phyloP scores from a whole-genome alignment of 1,139 yeast genomes.

The Hanseniaspora uvarum region DNA sequence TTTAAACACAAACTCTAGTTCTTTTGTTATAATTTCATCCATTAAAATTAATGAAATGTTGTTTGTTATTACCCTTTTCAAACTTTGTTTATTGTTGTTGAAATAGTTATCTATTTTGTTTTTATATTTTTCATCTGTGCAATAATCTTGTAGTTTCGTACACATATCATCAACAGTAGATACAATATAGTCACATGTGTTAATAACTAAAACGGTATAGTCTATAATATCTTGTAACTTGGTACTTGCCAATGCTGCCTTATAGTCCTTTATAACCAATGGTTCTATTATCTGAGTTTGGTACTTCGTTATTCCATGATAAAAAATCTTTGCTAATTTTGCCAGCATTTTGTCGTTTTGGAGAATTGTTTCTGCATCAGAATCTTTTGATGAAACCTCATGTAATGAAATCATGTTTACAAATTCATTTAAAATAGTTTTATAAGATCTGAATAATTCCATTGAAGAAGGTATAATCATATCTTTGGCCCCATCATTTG shows the following conservation, averaged over 20 bases:
- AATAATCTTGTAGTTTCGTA: conserved; percentile 47
- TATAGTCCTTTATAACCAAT: conserved; percentile 37
- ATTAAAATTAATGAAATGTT: conserved; percentile 49
- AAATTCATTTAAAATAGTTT: conserved; percentile 56
- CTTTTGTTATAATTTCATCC: conserved; percentile 45
- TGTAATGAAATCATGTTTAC: conserved; percentile 42
- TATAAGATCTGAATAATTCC: conserved; percentile 68
- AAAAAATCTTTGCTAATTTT: conserved; percentile 50
- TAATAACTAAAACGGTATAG: conserved; percentile 61
- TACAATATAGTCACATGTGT: conserved; percentile 84
- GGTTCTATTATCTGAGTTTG: conserved; percentile 49
- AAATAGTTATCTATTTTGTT: conserved; percentile 48
- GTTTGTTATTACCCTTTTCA: conserved; percentile 43
- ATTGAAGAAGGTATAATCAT: conserved; percentile 74
- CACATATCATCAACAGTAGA: conserved; percentile 68
- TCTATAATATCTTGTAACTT: conserved; percentile 37
- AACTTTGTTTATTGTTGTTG: conserved; percentile 1
- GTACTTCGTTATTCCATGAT: conserved; percentile 57
- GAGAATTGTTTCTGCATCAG: conserved; percentile 29
- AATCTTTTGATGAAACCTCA: conserved; percentile 31
- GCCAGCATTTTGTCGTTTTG: conserved; percentile 25
- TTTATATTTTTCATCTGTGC: conserved; percentile 37
- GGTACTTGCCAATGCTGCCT: conserved; percentile 30
- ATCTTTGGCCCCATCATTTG: conserved; percentile 37
- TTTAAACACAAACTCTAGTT: conserved; percentile 66